Base-by-base conservation (phyloP, 805 yeast genomes). In the Candida schatavii region DNA sequence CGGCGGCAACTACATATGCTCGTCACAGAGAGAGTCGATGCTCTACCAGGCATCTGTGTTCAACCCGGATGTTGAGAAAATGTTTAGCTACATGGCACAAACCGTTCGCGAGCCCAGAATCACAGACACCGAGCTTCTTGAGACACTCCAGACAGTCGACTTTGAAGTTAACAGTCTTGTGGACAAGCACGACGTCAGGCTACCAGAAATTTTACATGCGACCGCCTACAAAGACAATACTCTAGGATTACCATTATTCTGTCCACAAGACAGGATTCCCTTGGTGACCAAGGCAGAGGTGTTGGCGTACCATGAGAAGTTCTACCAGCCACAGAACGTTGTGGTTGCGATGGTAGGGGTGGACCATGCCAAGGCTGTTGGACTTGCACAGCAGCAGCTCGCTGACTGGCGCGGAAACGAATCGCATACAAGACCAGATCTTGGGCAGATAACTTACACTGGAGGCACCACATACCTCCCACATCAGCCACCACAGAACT, bases 41-140 rank as follows among this genome's bases (percentile, higher is more conserved):
- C 79, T 91, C 67, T 93, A 93, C 62, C 98, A 93, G 64, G 95
- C 97, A 1, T 83, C 96, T 2, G 96, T 89, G 1, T 91, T 93
- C 74, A 90, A 90, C 59, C 73, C 75, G 35, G 97, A 90, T 56
- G 81, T 85, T 7, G 91, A 80, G 30, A 70, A 73, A 49, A 88
- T 93, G 95, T 78, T 86, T 48, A 75, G 76, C 35, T 70, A 88
- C 35, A 69, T 93, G 52, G 68, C 87, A 20, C 90, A 89, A 49
- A 88, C 97, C 0, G 83, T 91, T 3, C 68, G 83, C 10, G 70
- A 68, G 43, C 98, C 99, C 6, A 62, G 61, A 31, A 64, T 90
- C 30, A 70, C 84, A 2, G 80, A 77, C 13, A 77, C 76, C 39
- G 98, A 91, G 56, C 66, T 93, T 14, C 70, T 68, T 25, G 93